Evolutionary conservation across 2,329 filamentous ascomycete genomes (phyloP), one percentile per base, ranked within the genome.

Genomic region (Mycosphaerella sp.): DNA sequence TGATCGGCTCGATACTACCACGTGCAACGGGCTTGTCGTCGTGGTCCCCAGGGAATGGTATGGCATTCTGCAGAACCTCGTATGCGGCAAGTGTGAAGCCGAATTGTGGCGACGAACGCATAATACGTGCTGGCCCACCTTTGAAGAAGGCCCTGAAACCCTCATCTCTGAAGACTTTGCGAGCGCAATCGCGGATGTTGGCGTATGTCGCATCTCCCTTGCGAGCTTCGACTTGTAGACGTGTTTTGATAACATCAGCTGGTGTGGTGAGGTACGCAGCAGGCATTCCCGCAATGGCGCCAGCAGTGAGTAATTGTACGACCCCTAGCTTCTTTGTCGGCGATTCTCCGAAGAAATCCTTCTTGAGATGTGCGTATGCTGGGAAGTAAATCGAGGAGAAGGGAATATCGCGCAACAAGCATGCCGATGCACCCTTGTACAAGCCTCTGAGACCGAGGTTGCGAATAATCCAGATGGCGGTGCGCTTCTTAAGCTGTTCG

Each of bases 331-430:
- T 93, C 75, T 96, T 89, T 51, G 84, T 87, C 5, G 79, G 77
- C 9, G 86, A 84, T 74, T 98, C 93, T 71, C 93, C 91, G 63
- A 97, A 98, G 67, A 91, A 76, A 71, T 96, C 91, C 66, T 80
- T 83, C 79, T 98, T 98, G 64, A 98, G 73, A 68, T 98, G 93
- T 68, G 81, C 87, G 76, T 98, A 98, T 17, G 89, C 86, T 2
- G 93, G 91, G 82, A 98, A 98, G 77, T 98, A 98, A 67, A 98
- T 98, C 64, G 89, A 89, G 16, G 91, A 97, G 76, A 98, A 98
- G 40, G 93, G 93, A 36, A 97, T 89, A 70, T 98, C 93, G 62
- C 93, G 90, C 58, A 97, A 80, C 64, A 98, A 77, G 73, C 93
- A 98, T 16, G 93, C 93, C 40, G 85, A 89, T 16, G 91, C 93